Evolutionary conservation across 805 yeast genomes (phyloP), one percentile per base, ranked within the genome.

Genomic region (Maudiozyma bulderi): DNA sequence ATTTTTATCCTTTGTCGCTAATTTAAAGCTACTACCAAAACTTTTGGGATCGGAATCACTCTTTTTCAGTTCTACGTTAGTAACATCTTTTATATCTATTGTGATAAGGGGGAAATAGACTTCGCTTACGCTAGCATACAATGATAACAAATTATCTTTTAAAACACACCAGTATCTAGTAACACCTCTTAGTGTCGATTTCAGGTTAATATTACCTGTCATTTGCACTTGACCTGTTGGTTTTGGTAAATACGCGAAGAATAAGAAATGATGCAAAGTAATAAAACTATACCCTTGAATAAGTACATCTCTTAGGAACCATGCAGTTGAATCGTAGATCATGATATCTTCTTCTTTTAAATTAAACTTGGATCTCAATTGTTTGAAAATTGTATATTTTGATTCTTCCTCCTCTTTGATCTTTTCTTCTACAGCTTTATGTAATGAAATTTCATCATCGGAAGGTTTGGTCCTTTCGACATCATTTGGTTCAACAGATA

Each of bases 281-380:
- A 91, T 64, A 56, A 84, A 84, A 14, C 89, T 64, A 57, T 85
- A 90, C 2, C 98, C 98, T 64, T 88, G 96, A 29, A 89, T 68
- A 30, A 91, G 69, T 0, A 90, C 93, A 57, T 86, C 95, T 51
- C 81, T 77, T 50, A 88, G 71, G 37, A 90, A 69, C 95, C 96
- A 90, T 32, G 89, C 80, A 3, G 83, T 75, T 57, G 74, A 84
- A 52, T 81, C 85, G n/a, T 74, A 76, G 33, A 75, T 56, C 51
- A 82, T 73, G n/a, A 65, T 64, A 55, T 83, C 89, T 40, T 73
- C 73, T 20, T 73, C 75, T n/a, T 65, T 62, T n/a, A 83, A 64
- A 5, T 71, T 72, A 55, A 77, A 76, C 28, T 50, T 51, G 6
- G 47, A 32, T 29, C 40, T 48, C 35, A 49, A 37, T 15, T 45